Conservation (phyloP, 108 stramenopile genomes). For the Chaetoceros muelleri region DNA sequence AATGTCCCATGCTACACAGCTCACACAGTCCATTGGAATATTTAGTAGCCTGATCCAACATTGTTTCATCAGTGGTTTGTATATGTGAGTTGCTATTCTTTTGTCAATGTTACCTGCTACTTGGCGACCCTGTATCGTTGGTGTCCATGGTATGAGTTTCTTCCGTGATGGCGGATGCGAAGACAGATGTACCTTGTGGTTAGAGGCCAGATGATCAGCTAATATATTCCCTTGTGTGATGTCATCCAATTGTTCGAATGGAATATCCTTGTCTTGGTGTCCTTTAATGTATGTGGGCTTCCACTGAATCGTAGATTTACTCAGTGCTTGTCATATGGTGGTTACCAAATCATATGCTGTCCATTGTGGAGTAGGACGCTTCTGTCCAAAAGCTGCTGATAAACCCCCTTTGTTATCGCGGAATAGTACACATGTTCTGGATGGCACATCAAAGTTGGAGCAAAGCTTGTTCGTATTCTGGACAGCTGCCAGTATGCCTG, state of each 20-base stretch:
- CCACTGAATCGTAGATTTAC: neutral
- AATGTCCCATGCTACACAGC: neutral
- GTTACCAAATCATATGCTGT: neutral
- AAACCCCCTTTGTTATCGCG: neutral
- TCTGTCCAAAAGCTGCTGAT: neutral
- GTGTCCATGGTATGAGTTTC: neutral
- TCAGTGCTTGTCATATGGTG: neutral
- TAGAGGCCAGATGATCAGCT: neutral
- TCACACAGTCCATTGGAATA: neutral
- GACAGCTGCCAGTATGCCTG: neutral
- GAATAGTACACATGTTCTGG: neutral
- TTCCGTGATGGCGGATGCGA: neutral
- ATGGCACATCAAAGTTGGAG: neutral
- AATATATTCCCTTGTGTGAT: neutral
- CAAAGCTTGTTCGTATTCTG: neutral
- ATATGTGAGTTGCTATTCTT: neutral
- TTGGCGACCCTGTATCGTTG: neutral
- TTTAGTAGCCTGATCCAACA: neutral
- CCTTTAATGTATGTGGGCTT: neutral
- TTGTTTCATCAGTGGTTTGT: neutral
- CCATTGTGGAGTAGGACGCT: neutral
- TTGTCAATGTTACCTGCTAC: neutral
- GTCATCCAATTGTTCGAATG: neutral
- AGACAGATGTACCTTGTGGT: neutral
- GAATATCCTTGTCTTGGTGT: neutral